These are phyloP conservation scores for Saksenaea vasiformis DNA, from an alignment of 371 early-diverging fungal genomes.

Conservation along the genomic window DNA sequence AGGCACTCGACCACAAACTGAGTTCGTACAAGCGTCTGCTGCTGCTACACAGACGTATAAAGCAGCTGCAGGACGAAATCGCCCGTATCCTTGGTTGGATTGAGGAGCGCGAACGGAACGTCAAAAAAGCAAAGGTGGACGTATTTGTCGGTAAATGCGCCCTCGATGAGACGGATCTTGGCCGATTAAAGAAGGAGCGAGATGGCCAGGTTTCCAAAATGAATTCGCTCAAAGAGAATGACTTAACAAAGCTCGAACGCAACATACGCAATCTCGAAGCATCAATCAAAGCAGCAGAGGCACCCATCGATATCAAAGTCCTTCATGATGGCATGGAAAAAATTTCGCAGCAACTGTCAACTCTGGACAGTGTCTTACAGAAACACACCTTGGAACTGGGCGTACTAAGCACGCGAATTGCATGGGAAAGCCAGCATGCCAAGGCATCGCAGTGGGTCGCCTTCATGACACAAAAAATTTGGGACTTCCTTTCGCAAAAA, in stretches of 20 bases:
- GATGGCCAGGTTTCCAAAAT: slow-evolving; percentile 32
- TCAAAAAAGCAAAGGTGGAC: slow-evolving; percentile 31
- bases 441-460: slow-evolving; percentile 25
- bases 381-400: slow-evolving; percentile 23
- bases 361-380: slow-evolving; percentile 20
- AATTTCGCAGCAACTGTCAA: slow-evolving; percentile 15
- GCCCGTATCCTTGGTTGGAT: slow-evolving; percentile 29
- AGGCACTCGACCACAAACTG: slow-evolving; percentile 42
- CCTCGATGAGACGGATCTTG: slow-evolving; percentile 29
- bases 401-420: slow-evolving; percentile 25
- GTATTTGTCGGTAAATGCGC: slow-evolving; percentile 33
- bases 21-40: slow-evolving; percentile 36
- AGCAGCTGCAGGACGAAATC: slow-evolving; percentile 40
- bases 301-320: slow-evolving; percentile 9
- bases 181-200: slow-evolving; percentile 29
- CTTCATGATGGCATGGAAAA: slow-evolving; percentile 11
- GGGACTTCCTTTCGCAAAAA: slow-evolving; percentile 33
- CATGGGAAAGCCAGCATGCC: slow-evolving; percentile 33
- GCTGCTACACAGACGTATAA: slow-evolving; percentile 27
- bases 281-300: slow-evolving; percentile 13
- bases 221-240: slow-evolving; percentile 28
- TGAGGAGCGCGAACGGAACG: slow-evolving; percentile 25
- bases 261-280: slow-evolving; percentile 17
- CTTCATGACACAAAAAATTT: slow-evolving; percentile 22
- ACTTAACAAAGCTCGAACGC: slow-evolving; percentile 24